A percentile compares a stretch with the other conserved stretches of the same genome.
Conservation (phyloP, 2,329 filamentous ascomycete species). For the Podosphaera xanthii region DNA sequence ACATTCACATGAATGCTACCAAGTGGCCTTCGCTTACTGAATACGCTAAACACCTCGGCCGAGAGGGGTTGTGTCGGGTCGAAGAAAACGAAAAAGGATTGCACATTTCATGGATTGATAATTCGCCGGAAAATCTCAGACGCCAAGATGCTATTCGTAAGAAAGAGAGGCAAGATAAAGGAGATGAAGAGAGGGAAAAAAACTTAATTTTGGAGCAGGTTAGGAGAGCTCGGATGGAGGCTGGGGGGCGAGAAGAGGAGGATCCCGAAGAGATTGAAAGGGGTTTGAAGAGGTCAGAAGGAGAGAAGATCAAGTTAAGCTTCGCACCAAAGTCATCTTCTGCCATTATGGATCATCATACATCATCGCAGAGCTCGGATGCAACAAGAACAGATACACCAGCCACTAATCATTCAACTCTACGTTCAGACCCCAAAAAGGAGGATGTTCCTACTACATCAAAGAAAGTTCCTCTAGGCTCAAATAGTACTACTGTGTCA, state of each 20-base stretch:
- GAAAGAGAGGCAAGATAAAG: slow-evolving; percentile 71
- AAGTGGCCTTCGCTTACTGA: slow-evolving; percentile 75
- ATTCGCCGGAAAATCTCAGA: slow-evolving; percentile 63
- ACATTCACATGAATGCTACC: slow-evolving; percentile 86
- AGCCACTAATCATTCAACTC: background rate
- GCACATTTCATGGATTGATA: slow-evolving; percentile 77
- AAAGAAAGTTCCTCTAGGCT: background rate
- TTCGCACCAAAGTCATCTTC: slow-evolving; percentile 25
- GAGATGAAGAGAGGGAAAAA: slow-evolving; percentile 77
- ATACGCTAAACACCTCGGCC: slow-evolving; percentile 66
- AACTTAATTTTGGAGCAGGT: slow-evolving; percentile 68
- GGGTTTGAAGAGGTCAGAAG: slow-evolving; percentile 37
- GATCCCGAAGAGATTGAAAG: slow-evolving; percentile 22
- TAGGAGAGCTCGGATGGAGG: slow-evolving; percentile 42
- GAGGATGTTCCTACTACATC: background rate
- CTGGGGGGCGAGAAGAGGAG: slow-evolving; percentile 22
- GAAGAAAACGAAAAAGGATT: slow-evolving; percentile 78
- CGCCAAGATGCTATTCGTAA: slow-evolving; percentile 59
- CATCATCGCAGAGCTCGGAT: background rate
- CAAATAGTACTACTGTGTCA: slow-evolving; percentile 6
- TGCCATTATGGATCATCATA: background rate
- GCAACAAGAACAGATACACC: background rate
- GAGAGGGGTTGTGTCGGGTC: slow-evolving; percentile 71
- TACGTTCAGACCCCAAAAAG: background rate
- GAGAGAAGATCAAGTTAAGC: slow-evolving; percentile 53